Base-by-base conservation (phyloP, 1,139 yeast genomes). In the Nakaseomyces sp. region DNA sequence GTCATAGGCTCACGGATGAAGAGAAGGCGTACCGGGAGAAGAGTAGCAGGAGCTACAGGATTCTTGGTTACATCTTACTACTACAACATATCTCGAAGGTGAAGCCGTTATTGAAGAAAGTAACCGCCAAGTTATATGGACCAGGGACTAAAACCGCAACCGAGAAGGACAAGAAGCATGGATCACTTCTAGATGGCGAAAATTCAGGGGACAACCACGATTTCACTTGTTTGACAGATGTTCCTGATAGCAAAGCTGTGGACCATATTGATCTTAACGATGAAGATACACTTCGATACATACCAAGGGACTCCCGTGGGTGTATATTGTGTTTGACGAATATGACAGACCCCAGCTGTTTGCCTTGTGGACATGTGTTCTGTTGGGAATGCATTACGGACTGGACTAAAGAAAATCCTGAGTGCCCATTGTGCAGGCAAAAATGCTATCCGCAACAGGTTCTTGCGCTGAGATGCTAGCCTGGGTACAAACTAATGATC, bases 371-470 rank as follows among this genome's bases (percentile, higher is more conserved):
- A 0, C 98, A 91, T 61, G 50, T 86, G 15, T 89, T 85, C 61
- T 91, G 98, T 64, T 91, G 97, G 97, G 73, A 71, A 5, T 91
- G 98, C 60, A 79, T 87, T 6, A 73, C 79, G 5, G 95, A 85
- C 54, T 91, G 97, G 97, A 77, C 88, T 45, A 70, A 87, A 50
- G 95, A 88, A 48, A 76, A 77, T 53, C 81, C 89, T 0, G 96
- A 88, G 57, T 91, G 98, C 60, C 97, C 98, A 0, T 68, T 91
- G 30, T 91, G 98, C 57, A 67, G 98, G 48, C 94, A 81, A 51
- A 72, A 70, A 38, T 77, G 91, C 48, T 68, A 72, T 37, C 89
- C 83, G 55, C 93, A 86, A 62, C 79, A 84, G 54, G 65, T 89
- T 41, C 66, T 89, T 41, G 86, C 91, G 0, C 61, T 88, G 45